phyloP scores from a whole-genome alignment of 1,284 basidiomycete species.

The Sporisorium sorghi region DNA sequence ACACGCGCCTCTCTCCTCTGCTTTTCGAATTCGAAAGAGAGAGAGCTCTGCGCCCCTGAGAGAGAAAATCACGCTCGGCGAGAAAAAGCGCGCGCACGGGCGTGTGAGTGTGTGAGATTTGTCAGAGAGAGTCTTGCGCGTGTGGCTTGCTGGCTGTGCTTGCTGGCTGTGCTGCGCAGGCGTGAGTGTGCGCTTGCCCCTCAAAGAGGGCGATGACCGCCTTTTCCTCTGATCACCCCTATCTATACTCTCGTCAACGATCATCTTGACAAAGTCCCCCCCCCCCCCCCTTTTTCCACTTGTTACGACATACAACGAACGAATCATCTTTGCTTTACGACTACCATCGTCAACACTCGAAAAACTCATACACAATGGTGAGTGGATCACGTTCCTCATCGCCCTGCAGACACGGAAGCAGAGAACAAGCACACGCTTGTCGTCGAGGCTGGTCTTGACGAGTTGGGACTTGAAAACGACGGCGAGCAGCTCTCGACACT shows the following conservation, averaged over 20 bases:
- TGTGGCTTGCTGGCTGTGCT: not conserved
- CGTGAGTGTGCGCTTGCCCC: not conserved
- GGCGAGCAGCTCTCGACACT: not conserved
- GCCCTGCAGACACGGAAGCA: not conserved
- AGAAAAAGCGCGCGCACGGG: slow-evolving; percentile 5
- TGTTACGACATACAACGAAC: not conserved
- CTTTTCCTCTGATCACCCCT: slow-evolving; percentile 19
- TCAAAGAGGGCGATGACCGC: not conserved
- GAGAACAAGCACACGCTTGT: no score
- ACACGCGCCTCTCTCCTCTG: slow-evolving; percentile 6
- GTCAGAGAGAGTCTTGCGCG: no score
- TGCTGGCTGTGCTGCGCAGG: slow-evolving; percentile 7
- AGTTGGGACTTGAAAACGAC: not conserved
- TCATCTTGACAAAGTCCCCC: slow-evolving; percentile 11
- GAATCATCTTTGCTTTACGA: slow-evolving; percentile 11
- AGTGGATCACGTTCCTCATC: slow-evolving; percentile 14
- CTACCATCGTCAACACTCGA: slow-evolving; percentile 13
- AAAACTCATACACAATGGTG: slow-evolving; percentile 41
- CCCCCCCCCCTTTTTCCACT: not conserved
- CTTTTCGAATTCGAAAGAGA: slow-evolving; percentile 7
- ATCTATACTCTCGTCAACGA: slow-evolving; percentile 21
- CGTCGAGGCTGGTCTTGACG: not conserved
- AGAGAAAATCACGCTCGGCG: slow-evolving; percentile 4
- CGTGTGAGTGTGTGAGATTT: slow-evolving; percentile 3
- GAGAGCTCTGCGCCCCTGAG: slow-evolving; percentile 6